Evolutionary conservation across 2,329 filamentous ascomycete species (phyloP).

Genomic region (Neofusicoccum sp.): DNA sequence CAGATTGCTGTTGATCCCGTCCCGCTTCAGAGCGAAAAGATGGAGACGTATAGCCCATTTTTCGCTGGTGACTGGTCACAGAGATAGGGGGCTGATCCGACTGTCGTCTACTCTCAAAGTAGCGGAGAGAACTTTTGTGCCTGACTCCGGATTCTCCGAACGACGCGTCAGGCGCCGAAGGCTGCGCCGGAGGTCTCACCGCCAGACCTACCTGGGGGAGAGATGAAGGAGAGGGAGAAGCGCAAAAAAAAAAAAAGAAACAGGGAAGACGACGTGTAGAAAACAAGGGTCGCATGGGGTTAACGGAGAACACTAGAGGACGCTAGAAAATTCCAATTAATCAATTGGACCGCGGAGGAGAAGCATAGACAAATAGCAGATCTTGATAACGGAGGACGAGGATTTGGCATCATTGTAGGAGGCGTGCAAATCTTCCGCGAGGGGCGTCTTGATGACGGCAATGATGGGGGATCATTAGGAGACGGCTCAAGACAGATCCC

Average conservation of each 20-base stretch:
- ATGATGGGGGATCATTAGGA: neutral
- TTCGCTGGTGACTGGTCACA: neutral
- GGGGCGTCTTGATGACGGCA: conserved; percentile 1
- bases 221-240: too few relatives aligned
- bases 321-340: neutral
- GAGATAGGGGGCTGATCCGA: neutral
- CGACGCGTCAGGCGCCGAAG: neutral
- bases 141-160: neutral
- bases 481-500: neutral
- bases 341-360: neutral
- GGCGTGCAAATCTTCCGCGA: neutral
- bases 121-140: neutral
- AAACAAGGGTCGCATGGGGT: too few relatives aligned
- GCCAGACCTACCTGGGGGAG: neutral
- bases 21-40: neutral
- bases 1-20: neutral
- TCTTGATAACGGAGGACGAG: neutral
- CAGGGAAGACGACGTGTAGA: neutral
- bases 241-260: neutral
- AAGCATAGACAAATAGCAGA: neutral
- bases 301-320: too few relatives aligned
- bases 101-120: neutral
- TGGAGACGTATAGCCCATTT: neutral
- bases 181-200: neutral
- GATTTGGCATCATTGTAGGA: too few relatives aligned